These are phyloP conservation scores for Cordyceps cateniannulata DNA, from an alignment of 2,329 filamentous ascomycete genomes.

Conservation along the genomic window DNA sequence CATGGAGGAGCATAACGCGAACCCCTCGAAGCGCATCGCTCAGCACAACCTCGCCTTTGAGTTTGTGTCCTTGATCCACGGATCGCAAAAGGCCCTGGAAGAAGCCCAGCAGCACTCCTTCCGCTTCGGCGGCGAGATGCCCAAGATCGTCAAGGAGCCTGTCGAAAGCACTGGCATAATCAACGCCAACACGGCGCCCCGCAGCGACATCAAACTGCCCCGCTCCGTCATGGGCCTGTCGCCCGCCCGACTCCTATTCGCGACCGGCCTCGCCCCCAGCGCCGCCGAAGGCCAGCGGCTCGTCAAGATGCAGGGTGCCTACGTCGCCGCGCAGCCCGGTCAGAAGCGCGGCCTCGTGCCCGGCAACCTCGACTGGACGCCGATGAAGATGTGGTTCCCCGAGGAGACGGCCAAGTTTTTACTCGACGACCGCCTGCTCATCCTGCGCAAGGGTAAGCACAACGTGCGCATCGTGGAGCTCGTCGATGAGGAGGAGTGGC, in stretches of 20 bases:
- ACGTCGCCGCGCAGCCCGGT: slow-evolving; percentile 50
- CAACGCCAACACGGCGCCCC: slow-evolving; percentile 41
- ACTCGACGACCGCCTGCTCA: slow-evolving; percentile 51
- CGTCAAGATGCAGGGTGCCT: slow-evolving; percentile 48
- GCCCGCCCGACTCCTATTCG: slow-evolving; percentile 53
- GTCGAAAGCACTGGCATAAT: slow-evolving; percentile 24
- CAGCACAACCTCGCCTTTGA: slow-evolving; percentile 81
- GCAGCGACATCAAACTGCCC: slow-evolving; percentile 53
- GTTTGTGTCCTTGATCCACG: slow-evolving; percentile 74
- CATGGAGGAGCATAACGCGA: slow-evolving; percentile 60
- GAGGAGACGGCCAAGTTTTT: slow-evolving; percentile 54
- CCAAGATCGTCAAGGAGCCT: slow-evolving; percentile 25
- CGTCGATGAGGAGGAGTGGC: slow-evolving; percentile 49
- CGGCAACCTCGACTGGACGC: slow-evolving; percentile 52
- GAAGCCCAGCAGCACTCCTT: slow-evolving; percentile 51
- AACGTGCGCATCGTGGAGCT: slow-evolving; percentile 56
- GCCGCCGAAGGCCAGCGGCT: slow-evolving; percentile 53
- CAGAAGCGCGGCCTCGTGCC: slow-evolving; percentile 36
- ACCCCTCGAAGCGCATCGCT: slow-evolving; percentile 67
- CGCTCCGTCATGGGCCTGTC: slow-evolving; percentile 48
- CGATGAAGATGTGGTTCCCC: slow-evolving; percentile 52
- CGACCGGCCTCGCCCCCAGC: slow-evolving; percentile 52
- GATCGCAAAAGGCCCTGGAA: slow-evolving; percentile 53
- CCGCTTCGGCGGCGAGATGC: slow-evolving; percentile 37
- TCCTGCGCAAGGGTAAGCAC: slow-evolving; percentile 58